Conservation (phyloP, 805 yeast genomes). For the Candida mattraensis region DNA sequence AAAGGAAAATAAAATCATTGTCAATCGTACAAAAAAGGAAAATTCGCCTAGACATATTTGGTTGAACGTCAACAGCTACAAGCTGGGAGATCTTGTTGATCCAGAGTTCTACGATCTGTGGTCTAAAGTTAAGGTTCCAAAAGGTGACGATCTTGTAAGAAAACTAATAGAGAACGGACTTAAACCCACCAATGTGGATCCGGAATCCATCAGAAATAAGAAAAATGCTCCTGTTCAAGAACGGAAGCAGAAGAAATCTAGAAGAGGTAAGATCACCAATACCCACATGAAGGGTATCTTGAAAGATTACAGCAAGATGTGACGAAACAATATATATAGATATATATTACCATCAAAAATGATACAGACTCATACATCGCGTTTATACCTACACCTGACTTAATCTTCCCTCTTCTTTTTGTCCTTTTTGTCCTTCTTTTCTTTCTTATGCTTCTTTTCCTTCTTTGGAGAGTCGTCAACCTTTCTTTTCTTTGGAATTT, state of each 20-base stretch:
- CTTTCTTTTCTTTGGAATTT: slow-evolving; percentile 36
- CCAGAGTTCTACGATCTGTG: slow-evolving; percentile 82
- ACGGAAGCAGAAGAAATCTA: slow-evolving; percentile 85
- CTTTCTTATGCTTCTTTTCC: slow-evolving; percentile 36
- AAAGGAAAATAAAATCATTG: slow-evolving; percentile 71
- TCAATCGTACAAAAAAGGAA: slow-evolving; percentile 88
- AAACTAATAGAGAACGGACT: slow-evolving; percentile 79
- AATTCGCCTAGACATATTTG: slow-evolving; percentile 90
- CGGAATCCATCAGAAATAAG: slow-evolving; percentile 79
- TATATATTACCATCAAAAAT: neutral
- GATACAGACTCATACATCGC: neutral
- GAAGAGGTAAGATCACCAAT: slow-evolving; percentile 92
- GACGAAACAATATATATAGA: slow-evolving; percentile 1
- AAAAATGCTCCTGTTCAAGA: slow-evolving; percentile 51
- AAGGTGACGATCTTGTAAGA: slow-evolving; percentile 76
- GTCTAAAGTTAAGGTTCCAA: slow-evolving; percentile 77
- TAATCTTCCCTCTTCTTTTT: slow-evolving; percentile 30
- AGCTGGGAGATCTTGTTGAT: slow-evolving; percentile 55
- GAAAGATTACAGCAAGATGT: slow-evolving; percentile 60
- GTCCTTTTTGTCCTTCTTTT: slow-evolving; percentile 32
- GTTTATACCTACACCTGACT: slow-evolving; percentile 5
- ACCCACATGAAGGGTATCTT: slow-evolving; percentile 95
- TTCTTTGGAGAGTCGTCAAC: slow-evolving; percentile 24
- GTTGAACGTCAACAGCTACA: slow-evolving; percentile 73
- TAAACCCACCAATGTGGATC: slow-evolving; percentile 97